Conservation (phyloP, 2,329 filamentous ascomycete genomes). For the Fusarium nisikadoi region DNA sequence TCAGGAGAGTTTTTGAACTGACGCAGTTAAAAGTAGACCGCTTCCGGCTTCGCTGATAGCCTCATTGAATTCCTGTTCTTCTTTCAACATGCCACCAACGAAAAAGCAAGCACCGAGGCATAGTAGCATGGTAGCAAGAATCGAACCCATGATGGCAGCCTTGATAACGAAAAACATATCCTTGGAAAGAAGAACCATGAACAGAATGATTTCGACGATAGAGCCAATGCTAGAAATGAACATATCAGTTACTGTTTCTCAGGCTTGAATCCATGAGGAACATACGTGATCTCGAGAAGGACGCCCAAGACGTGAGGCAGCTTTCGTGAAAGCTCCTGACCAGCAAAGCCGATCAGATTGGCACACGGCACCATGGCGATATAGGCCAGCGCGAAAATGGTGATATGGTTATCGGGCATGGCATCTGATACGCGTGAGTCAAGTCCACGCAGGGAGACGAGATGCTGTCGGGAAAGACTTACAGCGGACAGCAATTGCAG, state of each 20-base stretch:
- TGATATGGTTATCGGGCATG: constrained; percentile 51
- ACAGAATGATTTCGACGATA: constrained; percentile 83
- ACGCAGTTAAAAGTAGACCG: constrained; percentile 80
- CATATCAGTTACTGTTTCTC: not conserved
- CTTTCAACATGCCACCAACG: constrained; percentile 74
- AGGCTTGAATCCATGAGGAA: not conserved
- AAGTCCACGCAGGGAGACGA: not conserved
- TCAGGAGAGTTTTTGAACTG: constrained; percentile 53
- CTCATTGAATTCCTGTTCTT: constrained; percentile 77
- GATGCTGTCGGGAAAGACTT: constrained; percentile 9
- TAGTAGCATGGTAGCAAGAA: constrained; percentile 82
- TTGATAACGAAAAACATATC: constrained; percentile 76
- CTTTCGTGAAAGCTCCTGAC: constrained; percentile 80
- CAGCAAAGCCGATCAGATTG: constrained; percentile 61
- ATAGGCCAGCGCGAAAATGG: constrained; percentile 61
- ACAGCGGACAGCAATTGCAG: constrained; percentile 58
- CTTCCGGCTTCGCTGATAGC: constrained; percentile 83
- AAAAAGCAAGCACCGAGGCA: constrained; percentile 86
- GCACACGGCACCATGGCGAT: constrained; percentile 64
- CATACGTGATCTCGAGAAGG: constrained; percentile 66
- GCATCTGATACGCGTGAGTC: constrained; percentile 44
- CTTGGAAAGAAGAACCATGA: constrained; percentile 75
- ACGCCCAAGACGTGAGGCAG: constrained; percentile 78
- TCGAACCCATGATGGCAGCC: constrained; percentile 84
- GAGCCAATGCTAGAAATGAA: constrained; percentile 65